A percentile compares a stretch with the other conserved stretches of the same genome.
Conservation (phyloP, 257 asterid species). For the Solanum pinnatisectum region DNA sequence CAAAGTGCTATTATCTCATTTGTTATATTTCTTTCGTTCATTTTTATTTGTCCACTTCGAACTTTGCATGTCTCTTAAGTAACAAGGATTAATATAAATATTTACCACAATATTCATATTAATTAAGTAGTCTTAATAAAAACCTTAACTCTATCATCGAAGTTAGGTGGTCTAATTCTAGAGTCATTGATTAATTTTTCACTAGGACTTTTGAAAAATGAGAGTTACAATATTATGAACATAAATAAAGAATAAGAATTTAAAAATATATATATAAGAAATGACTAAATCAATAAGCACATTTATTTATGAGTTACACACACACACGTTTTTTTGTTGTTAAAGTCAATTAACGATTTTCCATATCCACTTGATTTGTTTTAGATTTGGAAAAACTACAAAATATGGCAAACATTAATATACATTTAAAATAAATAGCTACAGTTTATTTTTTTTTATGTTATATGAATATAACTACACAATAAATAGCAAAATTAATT, state of each 20-base stretch:
- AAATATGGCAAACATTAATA: too few species aligned
- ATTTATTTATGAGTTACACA: neutral
- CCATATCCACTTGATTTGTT: neutral
- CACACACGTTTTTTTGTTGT: neutral
- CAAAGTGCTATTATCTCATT: neutral
- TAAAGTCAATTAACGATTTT: neutral
- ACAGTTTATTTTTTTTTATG: too few species aligned
- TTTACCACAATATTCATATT: neutral
- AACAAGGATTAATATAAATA: neutral
- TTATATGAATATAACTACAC: too few species aligned
- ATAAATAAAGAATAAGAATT: neutral
- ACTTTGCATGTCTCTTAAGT: neutral
- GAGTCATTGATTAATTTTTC: neutral
- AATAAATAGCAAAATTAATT: too few species aligned
- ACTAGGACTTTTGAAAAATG: neutral
- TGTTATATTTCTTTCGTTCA: neutral
- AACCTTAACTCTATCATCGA: neutral
- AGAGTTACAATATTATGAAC: neutral
- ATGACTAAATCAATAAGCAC: neutral
- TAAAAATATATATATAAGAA: neutral
- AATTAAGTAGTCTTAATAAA: neutral
- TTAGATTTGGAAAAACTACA: neutral
- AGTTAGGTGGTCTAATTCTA: neutral
- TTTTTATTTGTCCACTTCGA: neutral
- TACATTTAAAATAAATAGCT: too few species aligned